phyloP scores from a whole-genome alignment of 2,329 filamentous ascomycete species.

The Mollisiaceae sp. region DNA sequence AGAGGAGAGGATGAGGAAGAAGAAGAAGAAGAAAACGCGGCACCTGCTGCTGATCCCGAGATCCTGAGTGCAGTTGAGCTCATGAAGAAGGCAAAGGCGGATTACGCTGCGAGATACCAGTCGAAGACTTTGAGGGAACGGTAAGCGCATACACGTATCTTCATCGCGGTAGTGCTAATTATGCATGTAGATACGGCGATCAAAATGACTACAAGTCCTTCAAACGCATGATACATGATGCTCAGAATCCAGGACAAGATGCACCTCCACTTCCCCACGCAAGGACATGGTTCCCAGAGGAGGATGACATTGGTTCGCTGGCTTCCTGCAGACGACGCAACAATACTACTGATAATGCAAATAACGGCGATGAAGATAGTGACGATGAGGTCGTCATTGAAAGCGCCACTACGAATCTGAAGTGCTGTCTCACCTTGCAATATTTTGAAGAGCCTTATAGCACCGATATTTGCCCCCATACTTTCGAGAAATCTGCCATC shows the following conservation, averaged over 20 bases:
- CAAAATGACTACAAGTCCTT: conserved; percentile 67
- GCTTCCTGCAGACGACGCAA: background rate
- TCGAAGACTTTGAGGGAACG: conserved; percentile 47
- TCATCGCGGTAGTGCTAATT: background rate
- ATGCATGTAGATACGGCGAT: conserved; percentile 54
- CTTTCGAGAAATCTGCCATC: conserved; percentile 71
- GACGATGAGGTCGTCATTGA: conserved; percentile 74
- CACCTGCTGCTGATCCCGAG: conserved; percentile 35
- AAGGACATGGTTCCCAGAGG: conserved; percentile 63
- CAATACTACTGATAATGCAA: conserved; percentile 9
- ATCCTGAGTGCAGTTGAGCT: conserved; percentile 44
- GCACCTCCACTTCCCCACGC: conserved; percentile 58
- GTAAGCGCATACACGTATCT: conserved; percentile 39
- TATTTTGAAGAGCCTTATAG: conserved; percentile 70
- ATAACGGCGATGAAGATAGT: conserved; percentile 38
- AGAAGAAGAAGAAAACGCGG: conserved; percentile 48
- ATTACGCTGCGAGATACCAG: conserved; percentile 45
- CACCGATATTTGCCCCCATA: conserved; percentile 71
- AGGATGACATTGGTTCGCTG: conserved; percentile 12
- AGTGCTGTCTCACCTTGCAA: conserved; percentile 71
- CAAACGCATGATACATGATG: conserved; percentile 65
- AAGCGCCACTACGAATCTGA: conserved; percentile 66
- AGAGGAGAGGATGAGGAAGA: conserved; percentile 44
- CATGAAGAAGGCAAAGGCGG: conserved; percentile 44
- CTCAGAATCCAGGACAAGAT: conserved; percentile 57